Base-by-base conservation (phyloP, 306 rosid species). In the Boehmeria nivea region DNA sequence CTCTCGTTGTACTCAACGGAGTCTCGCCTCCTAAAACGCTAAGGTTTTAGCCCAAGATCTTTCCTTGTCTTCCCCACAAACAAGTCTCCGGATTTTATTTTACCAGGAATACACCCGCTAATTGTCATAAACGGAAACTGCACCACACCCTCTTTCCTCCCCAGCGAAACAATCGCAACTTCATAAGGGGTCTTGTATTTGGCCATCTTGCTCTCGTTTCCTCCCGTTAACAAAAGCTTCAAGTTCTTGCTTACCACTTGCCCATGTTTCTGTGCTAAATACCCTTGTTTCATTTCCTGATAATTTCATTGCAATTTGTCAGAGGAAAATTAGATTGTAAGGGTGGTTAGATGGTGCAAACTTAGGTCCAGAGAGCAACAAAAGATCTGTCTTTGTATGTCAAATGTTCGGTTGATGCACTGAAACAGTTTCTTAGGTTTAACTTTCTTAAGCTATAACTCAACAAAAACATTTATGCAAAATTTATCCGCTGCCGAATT, bases 41-140 rank as follows among this genome's bases (percentile, higher is more conserved):
- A n/a, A n/a, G 63, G 63, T 0, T 55, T 44, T 4, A 84, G 78
- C 51, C 94, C 96, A 60, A 84, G 72, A 1, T 61, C 80, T 64
- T 81, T 81, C 66, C 96, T 84, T 0, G 89, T 81, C 69, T 73
- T 81, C 4, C 96, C 87, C 43, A 84, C 94, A 68, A 84, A 87
- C 76, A 84, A 56, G 78, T 87, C 94, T 18, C 89, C 85, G 51
- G 96, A 84, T 33, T 88, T 81, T 58, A 84, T 79, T 42, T 77
- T 5, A 15, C 94, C 90, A 34, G 90, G 88, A 8, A 84, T 16
- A 72, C 82, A 73, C 47, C 86, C 94, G 15, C 69, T 16, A n/a
- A 82, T 54, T 18, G 59, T 54, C 8, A 54, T 12, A 9, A 16
- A 54, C 21, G 59, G 59, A 18, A 54, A 54, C 14, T 87, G 87